phyloP scores from a whole-genome alignment of 2,329 filamentous ascomycete genomes.

The Penicillium hesseltinei region DNA sequence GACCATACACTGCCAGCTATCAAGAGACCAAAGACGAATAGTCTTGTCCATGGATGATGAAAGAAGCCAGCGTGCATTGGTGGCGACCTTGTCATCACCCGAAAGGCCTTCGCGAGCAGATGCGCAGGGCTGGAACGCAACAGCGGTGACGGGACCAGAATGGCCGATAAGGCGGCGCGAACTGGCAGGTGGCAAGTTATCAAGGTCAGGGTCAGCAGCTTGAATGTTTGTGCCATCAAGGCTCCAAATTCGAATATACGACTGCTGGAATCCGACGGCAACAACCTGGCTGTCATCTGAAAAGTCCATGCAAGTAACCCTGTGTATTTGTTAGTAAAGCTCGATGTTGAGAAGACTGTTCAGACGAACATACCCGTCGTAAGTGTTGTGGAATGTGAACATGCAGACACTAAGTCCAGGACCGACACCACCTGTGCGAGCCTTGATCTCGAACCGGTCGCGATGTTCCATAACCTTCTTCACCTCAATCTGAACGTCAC shows the following conservation, averaged over 20 bases:
- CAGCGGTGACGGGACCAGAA: constrained; percentile 80
- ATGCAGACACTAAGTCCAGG: constrained; percentile 86
- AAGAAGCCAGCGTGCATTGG: constrained; percentile 71
- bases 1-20: constrained; percentile 87
- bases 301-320: constrained; percentile 91
- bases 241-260: constrained; percentile 93
- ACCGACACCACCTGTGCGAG: constrained; percentile 77
- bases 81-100: constrained; percentile 44
- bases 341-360: not conserved
- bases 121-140: constrained; percentile 79
- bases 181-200: constrained; percentile 63
- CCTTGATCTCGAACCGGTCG: constrained; percentile 85
- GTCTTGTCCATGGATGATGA: constrained; percentile 86
- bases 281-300: constrained; percentile 86
- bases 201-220: constrained; percentile 60
- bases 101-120: constrained; percentile 50
- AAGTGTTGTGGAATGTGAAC: constrained; percentile 97
- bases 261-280: constrained; percentile 86
- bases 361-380: constrained; percentile 66
- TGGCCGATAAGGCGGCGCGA: constrained; percentile 83
- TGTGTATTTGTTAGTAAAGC: constrained; percentile 40
- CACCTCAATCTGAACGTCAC: constrained; percentile 91
- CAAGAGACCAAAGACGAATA: constrained; percentile 87
- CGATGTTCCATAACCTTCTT: constrained; percentile 90
- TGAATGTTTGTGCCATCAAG: constrained; percentile 79